Conservation (phyloP, 352 stramenopile genomes). For the Globisporangium irregulare region DNA sequence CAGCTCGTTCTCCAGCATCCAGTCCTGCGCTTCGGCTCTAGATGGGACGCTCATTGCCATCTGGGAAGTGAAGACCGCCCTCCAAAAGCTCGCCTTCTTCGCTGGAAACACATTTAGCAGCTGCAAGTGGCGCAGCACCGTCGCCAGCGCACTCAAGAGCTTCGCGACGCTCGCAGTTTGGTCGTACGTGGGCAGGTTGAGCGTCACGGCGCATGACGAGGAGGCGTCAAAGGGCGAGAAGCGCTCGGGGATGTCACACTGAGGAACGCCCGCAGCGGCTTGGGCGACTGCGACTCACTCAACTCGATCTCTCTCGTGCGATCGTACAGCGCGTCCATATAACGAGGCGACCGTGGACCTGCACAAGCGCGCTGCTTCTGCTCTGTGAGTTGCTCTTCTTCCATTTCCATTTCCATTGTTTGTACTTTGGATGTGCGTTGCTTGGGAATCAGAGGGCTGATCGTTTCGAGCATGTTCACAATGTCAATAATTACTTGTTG, state of each 20-base stretch:
- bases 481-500: neutral
- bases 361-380: neutral
- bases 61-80: neutral
- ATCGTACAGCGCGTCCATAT: neutral
- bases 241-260: neutral
- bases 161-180: neutral
- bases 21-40: neutral
- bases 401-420: neutral
- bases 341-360: neutral
- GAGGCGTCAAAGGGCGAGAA: neutral
- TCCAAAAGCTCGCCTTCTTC: constrained; percentile 1
- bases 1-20: constrained; percentile 1
- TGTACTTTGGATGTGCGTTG: neutral
- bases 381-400: neutral
- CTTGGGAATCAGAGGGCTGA: neutral
- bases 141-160: neutral
- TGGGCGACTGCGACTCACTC: neutral
- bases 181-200: neutral
- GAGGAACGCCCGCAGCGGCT: neutral
- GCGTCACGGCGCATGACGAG: neutral
- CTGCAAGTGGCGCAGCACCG: neutral
- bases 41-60: neutral
- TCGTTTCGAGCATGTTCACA: neutral
- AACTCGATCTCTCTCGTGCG: neutral
- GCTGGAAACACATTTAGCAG: neutral